phyloP scores from a whole-genome alignment of 257 asterid genomes.

The Solanum megistacrolobum region DNA sequence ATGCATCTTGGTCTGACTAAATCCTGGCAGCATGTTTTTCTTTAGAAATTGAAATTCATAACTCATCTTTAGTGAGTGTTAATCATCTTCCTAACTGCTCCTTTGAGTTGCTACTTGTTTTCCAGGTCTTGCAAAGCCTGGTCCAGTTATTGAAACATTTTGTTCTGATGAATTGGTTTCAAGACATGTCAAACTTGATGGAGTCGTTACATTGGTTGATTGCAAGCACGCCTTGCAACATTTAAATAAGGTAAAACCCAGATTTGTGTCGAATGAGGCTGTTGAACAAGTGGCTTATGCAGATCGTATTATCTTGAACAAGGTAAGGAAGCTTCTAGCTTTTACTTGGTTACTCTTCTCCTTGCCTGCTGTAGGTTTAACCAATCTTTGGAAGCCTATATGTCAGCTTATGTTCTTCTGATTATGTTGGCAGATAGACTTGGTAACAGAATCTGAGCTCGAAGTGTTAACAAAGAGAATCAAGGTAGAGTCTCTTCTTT shows the following conservation, averaged over 20 bases:
- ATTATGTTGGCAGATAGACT: conserved; percentile 59
- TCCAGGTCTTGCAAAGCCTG: conserved; percentile 97
- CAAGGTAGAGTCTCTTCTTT: conserved; percentile 34
- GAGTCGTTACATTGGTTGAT: conserved; percentile 92
- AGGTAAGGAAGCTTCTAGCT: conserved; percentile 22
- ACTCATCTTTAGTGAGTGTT: neutral
- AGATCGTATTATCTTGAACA: conserved; percentile 82
- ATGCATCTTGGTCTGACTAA: neutral
- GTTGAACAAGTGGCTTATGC: conserved; percentile 98
- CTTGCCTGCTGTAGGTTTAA: neutral
- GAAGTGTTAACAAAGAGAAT: conserved; percentile 54
- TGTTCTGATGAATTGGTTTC: conserved; percentile 79
- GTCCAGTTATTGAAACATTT: conserved; percentile 95
- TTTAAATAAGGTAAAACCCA: conserved; percentile 77
- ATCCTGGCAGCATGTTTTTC: neutral
- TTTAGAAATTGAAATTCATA: neutral
- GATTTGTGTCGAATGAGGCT: conserved; percentile 95
- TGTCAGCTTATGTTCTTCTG: conserved; percentile 10
- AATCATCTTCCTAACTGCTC: neutral
- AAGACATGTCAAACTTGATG: conserved; percentile 85
- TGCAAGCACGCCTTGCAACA: conserved; percentile 69
- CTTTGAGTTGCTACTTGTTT: conserved; percentile 1
- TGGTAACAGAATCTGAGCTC: conserved; percentile 61
- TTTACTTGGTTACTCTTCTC: neutral
- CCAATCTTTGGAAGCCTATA: neutral